Base-by-base conservation (phyloP, 1,284 basidiomycete species). In the Omphalotus olearius region DNA sequence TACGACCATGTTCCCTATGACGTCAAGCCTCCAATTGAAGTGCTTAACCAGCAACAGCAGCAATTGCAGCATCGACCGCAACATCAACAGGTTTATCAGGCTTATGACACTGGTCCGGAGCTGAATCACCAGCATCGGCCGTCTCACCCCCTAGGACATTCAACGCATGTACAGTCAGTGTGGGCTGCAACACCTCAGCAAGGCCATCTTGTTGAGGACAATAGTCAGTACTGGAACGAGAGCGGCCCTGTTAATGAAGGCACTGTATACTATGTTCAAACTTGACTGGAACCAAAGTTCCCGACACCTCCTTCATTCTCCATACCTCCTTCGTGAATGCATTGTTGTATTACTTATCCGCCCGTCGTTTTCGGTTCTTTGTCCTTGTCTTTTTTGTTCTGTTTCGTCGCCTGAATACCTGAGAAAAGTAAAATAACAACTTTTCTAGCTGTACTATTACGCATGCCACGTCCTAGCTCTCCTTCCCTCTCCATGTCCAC, bases 1-100 rank as follows among this genome's bases (percentile, higher is more conserved):
- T 47, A 47, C 17, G 51, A 46, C n/a, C 44, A 17, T 16, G 38
- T 47, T 16, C 17, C 39, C 23, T 52, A 52, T 38, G 51, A 52
- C 26, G 38, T 52, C 9, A 52, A 52, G 30, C 50, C 50, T 26
- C 46, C 50, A 6, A 41, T 52, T 26, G 50, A 52, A 25, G 38
- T 30, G 38, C 25, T 52, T 14, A 45, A 47, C 37, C 43, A 47
- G 44, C 50, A 51, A 20, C 38, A 40, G 20, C 20, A 26, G 17
- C 41, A 42, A 6, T 23, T 42, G 41, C 20, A 14, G 41, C 41
- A 42, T 14, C 41, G 26, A 13, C 23, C 23, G 23, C 50, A 51
- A 3, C 50, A 40, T 10, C 50, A 47, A 28, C 47, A 50, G 14
- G 30, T 25, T 4, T 43, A 41, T 10, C 47, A 49, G 35, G 10